phyloP scores from a whole-genome alignment of 768 basidiomycete genomes.

The Mycena maculata region DNA sequence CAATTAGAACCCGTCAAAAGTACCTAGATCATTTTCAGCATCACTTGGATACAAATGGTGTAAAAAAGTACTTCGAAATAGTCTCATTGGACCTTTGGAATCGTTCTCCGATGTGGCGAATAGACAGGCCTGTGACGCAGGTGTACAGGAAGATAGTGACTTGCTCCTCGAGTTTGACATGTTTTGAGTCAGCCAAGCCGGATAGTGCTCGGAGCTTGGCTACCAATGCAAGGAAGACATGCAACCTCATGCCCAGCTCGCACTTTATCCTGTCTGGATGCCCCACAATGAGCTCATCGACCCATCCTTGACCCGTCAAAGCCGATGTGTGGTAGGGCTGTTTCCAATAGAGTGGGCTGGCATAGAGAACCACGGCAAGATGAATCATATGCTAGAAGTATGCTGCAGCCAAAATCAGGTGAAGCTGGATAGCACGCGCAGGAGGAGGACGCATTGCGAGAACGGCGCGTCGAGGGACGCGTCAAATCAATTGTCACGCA shows the following conservation, averaged over 20 bases:
- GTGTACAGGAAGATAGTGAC: constrained; percentile 44
- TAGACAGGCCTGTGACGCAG: too few relatives aligned
- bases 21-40: too few relatives aligned
- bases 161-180: constrained; percentile 36
- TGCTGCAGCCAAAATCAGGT: not conserved
- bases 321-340: constrained; percentile 38
- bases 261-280: constrained; percentile 35
- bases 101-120: constrained; percentile 39
- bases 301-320: constrained; percentile 36
- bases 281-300: constrained; percentile 37
- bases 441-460: too few relatives aligned
- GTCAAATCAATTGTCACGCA: too few relatives aligned
- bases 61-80: constrained; percentile 27
- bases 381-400: not conserved
- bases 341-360: constrained; percentile 12
- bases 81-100: constrained; percentile 27
- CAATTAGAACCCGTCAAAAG: too few relatives aligned
- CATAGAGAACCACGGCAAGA: constrained; percentile 10
- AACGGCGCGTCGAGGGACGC: too few relatives aligned
- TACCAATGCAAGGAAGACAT: too few relatives aligned
- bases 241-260: constrained; percentile 36
- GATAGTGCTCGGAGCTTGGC: constrained; percentile 7
- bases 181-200: constrained; percentile 1
- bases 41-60: not conserved
- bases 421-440: too few relatives aligned